Evolutionary conservation across 345 rosid species (phyloP), one percentile per base, ranked within the genome.

Genomic region (Garcia nutans): DNA sequence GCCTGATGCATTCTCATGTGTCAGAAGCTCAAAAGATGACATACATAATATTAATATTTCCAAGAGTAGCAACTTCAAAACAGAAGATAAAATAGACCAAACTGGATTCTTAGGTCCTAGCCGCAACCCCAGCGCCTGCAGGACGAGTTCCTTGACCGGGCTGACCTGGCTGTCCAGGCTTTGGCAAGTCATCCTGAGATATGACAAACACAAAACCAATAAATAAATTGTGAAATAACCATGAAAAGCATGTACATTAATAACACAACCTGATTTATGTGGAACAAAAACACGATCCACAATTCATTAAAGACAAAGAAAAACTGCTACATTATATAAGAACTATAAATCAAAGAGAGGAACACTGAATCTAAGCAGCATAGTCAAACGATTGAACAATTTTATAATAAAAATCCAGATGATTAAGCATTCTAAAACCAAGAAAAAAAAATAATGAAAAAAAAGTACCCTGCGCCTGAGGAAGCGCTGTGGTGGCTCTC

Each of bases 401-500:
- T 5, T 3, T 54, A 17, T 54, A 54, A 54, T 54, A 19, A 54
- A 54, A 17, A 54, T 17, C 58, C 20, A 17, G 58, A 37, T 4
- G 41, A 37, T 37, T 37, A 37, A 37, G 41, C 41, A 37, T 37
- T 37, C 5, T 2, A 37, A 37, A 37, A 37, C 7, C 41, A 37
- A 15, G 20, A 47, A 1, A 19, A 13, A 20, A 10, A 20, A 37
- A 9, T 7, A 63, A 13, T 11, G 31, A n/a, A 4, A 15, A 1
- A 28, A 44, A 56, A 6, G 8, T 79, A 94, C 98, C 89, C 89
- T 85, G 82, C 96, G 97, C 76, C 94, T 87, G 61, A 88, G 79
- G 64, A 89, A 94, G 56, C 98, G 95, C 72, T 88, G 90, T 0
- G 97, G 98, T 3, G 97, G 98, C 71, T 88, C 92, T 72, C 98